Percentiles rank a stretch among this genome's conserved stretches.
phyloP scores from a whole-genome alignment of 2,329 filamentous ascomycete genomes.

The Fusarium ramigenum region DNA sequence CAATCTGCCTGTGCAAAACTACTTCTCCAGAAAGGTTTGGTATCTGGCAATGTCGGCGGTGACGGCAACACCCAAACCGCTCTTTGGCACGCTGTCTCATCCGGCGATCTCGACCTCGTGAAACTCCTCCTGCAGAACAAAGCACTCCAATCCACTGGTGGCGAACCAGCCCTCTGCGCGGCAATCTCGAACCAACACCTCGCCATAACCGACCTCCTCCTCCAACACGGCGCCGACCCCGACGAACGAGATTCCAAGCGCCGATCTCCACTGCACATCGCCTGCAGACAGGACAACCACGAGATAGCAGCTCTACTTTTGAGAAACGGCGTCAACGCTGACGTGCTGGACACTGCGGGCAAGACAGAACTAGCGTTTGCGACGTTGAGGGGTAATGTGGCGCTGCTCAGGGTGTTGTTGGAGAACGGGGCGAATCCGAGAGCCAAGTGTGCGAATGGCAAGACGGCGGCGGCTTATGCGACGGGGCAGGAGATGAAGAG shows the following conservation, averaged over 20 bases:
- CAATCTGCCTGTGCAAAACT: neutral
- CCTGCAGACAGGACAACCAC: neutral
- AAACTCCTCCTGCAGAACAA: neutral
- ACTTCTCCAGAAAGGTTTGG: neutral
- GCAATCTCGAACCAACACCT: fast-evolving
- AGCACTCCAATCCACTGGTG: fast-evolving
- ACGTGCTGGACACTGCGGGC: fast-evolving
- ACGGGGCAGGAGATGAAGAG: neutral
- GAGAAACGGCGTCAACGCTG: neutral
- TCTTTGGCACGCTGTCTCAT: neutral
- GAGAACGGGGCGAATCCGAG: neutral
- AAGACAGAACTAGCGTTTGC: neutral
- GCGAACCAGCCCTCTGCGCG: neutral
- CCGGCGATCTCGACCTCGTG: neutral
- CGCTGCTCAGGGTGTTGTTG: neutral
- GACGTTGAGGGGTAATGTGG: neutral
- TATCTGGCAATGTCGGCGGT: neutral
- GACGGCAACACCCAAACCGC: fast-evolving
- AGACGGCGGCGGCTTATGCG: neutral
- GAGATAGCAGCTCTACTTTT: neutral
- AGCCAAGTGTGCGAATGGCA: constrained; percentile 1
- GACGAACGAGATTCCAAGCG: neutral
- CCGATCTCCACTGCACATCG: neutral
- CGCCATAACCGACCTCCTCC: fast-evolving
- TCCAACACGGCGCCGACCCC: neutral